These are phyloP conservation scores for Pelargonium fulgidum DNA, from an alignment of 441 rosid genomes.

Conservation along the genomic window DNA sequence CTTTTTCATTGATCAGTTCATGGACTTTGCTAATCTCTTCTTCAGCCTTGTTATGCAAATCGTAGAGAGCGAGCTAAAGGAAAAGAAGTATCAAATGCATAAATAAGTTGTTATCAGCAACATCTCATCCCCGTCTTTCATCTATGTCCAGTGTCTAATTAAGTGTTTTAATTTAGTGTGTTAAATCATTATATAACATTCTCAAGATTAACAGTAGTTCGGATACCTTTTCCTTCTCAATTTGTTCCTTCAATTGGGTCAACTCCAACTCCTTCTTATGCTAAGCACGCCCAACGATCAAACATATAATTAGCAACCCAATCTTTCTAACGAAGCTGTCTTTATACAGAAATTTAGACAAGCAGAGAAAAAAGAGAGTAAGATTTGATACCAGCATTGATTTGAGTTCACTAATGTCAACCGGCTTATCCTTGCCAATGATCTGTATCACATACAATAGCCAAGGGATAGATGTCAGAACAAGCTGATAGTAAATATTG, in stretches of 20 bases:
- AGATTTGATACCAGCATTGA: constrained; percentile 30
- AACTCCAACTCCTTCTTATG: constrained; percentile 75
- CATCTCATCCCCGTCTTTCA: background rate
- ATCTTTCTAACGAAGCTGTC: too few relatives aligned
- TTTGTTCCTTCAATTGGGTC: constrained; percentile 62
- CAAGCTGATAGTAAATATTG: constrained; percentile 14
- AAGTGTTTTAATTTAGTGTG: too few relatives aligned
- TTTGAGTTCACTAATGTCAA: constrained; percentile 31
- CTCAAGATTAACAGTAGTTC: constrained; percentile 9
- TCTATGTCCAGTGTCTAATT: too few relatives aligned
- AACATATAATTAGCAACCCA: constrained; percentile 8
- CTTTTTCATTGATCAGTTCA: constrained; percentile 56
- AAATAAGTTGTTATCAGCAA: constrained; percentile 1
- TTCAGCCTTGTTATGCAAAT: constrained; percentile 63
- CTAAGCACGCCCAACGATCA: constrained; percentile 36
- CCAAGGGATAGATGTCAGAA: constrained; percentile 18
- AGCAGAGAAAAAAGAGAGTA: constrained; percentile 10
- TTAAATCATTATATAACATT: background rate
- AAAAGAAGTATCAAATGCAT: constrained; percentile 8
- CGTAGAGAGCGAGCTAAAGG: constrained; percentile 53
- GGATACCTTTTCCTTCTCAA: constrained; percentile 72
- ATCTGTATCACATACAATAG: constrained; percentile 37
- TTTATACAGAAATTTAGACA: constrained; percentile 13
- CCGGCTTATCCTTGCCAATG: constrained; percentile 34
- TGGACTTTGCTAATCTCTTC: constrained; percentile 63